phyloP scores from a whole-genome alignment of 768 basidiomycete species.

The Suillus lakei region DNA sequence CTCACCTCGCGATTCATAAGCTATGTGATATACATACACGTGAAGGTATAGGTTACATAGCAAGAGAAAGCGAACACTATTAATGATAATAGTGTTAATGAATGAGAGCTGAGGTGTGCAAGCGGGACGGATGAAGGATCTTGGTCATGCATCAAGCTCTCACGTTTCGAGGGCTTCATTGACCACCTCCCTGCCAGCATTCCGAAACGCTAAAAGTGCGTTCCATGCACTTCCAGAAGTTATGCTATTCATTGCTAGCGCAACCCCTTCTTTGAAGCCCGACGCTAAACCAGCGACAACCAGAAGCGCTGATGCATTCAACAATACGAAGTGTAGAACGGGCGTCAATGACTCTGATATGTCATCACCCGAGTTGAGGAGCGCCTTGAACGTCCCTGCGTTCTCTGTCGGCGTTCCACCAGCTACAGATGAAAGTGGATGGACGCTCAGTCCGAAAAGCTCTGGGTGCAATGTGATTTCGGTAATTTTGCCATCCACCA shows the following conservation, averaged over 20 bases:
- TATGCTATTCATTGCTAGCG: slow-evolving; percentile 65
- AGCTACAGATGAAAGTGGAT: no score
- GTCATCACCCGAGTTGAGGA: slow-evolving; percentile 63
- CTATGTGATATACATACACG: not conserved
- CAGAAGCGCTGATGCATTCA: slow-evolving; percentile 90
- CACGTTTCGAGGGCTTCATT: not conserved
- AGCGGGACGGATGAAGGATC: no score
- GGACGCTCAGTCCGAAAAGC: slow-evolving; percentile 76
- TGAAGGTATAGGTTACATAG: not conserved
- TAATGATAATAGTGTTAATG: not conserved
- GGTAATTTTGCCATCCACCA: slow-evolving; percentile 69
- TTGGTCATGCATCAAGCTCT: not conserved
- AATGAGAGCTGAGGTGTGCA: not conserved
- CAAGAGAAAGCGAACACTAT: not conserved
- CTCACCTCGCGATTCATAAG: no score
- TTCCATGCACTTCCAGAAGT: slow-evolving; percentile 64
- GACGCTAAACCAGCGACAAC: slow-evolving; percentile 80
- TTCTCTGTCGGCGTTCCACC: slow-evolving; percentile 81
- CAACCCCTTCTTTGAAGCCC: slow-evolving; percentile 73
- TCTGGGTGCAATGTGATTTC: slow-evolving; percentile 66
- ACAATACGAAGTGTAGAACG: slow-evolving; percentile 82
- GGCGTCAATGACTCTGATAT: slow-evolving; percentile 62
- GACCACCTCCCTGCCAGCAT: slow-evolving; percentile 36
- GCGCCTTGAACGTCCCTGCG: slow-evolving; percentile 66
- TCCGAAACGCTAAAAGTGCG: slow-evolving; percentile 56